Evolutionary conservation across 805 yeast genomes (phyloP).

Genomic region (Maudiozyma serrabonitensis): DNA sequence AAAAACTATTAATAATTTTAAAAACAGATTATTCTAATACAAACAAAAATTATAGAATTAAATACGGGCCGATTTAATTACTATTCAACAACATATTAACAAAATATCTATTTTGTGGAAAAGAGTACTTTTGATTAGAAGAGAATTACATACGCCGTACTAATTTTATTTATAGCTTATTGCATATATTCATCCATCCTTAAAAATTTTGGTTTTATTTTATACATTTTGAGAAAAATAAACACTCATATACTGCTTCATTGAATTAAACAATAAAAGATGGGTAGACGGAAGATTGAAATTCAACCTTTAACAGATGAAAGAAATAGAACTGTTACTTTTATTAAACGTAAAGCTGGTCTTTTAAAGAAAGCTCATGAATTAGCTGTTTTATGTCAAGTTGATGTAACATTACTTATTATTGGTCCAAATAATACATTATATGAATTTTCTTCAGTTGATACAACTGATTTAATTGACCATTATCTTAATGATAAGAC

Average conservation of each 20-base stretch:
- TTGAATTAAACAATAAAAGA: conserved; percentile 18
- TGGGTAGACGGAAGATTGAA: conserved; percentile 97
- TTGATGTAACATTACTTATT: conserved; percentile 83
- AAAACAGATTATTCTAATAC: no score
- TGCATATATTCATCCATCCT: background rate
- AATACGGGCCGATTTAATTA: no score
- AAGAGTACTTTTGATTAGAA: no score
- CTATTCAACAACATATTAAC: no score
- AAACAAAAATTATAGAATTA: background rate
- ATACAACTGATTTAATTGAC: conserved; percentile 41
- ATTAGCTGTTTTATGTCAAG: conserved; percentile 80
- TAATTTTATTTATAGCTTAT: no score
- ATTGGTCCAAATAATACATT: conserved; percentile 74
- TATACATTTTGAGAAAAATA: no score
- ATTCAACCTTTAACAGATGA: conserved; percentile 88
- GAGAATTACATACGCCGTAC: no score
- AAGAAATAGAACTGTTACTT: conserved; percentile 59
- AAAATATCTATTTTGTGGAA: no score
- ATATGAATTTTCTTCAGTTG: conserved; percentile 77
- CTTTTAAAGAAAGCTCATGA: conserved; percentile 58
- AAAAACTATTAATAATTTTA: no score
- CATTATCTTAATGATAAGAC: conserved; percentile 28
- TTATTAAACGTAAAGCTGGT: conserved; percentile 91
- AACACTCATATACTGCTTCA: no score
- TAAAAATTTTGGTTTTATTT: no score